Evolutionary conservation across 1,284 basidiomycete species (phyloP), one percentile per base, ranked within the genome.

Genomic region (Ceratobasidium sp.): DNA sequence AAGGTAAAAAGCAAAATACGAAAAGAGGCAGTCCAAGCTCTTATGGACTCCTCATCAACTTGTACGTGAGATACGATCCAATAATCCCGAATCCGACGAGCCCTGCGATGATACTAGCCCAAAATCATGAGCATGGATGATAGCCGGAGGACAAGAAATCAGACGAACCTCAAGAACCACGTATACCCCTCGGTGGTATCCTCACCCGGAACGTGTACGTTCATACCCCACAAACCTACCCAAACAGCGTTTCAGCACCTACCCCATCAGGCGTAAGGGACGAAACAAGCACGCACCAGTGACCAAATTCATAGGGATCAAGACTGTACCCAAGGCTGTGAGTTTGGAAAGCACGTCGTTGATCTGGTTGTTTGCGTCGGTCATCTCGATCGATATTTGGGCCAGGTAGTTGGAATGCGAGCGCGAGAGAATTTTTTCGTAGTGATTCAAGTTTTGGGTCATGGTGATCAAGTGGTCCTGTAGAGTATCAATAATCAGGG

Each of bases 341-440:
- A 99, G 85, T 84, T 98, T 98, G n/a, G 93, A 95, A 4, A 99
- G 88, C 2, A 99, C 97, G 80, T 99, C 96, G 82, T 99, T 99
- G 84, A 98, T 99, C 83, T 98, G 96, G 81, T 99, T 99, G 83
- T 99, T 99, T 67, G 97, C 97, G 79, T 99, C 97, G 36, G 97
- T 98, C 96, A 97, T 98, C 83, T 98, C 96, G 81, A 98, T 97
- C 48, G 93, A 96, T 77, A 98, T 98, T 79, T 98, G 96, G 1
- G 96, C 96, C 69, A 98, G 90, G 83, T 98, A 99, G 81, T 99
- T 99, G n/a, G 96, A 98, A 82, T 99, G 97, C 50, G 97, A 98
- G 34, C 97, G 90, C 1, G 96, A 98, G 8, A 99, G 86, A 80
- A 99, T 99, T 85, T 98, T 99, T 80, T 98, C 96, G 83, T 98